Conservation (phyloP, 2,329 filamentous ascomycete species). For the Aspergillus pseudoviridinutans region DNA sequence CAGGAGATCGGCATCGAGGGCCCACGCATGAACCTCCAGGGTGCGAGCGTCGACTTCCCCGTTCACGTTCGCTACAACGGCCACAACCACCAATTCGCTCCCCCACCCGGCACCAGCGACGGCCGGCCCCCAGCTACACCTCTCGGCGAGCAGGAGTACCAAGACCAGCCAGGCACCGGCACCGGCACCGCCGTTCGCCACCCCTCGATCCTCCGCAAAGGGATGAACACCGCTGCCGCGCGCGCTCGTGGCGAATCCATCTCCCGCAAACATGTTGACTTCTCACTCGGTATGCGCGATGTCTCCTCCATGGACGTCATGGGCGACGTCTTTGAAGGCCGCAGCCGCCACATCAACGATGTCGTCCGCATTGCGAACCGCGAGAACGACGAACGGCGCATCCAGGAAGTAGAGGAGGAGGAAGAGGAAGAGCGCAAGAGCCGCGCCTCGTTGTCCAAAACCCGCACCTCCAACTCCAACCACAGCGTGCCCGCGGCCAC, state of each 20-base stretch:
- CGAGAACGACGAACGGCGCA: constrained; percentile 36
- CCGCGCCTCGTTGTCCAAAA: constrained; percentile 21
- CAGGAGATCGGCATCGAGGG: constrained; percentile 80
- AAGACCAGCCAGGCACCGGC: constrained; percentile 30
- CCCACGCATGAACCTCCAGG: constrained; percentile 68
- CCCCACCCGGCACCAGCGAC: constrained; percentile 43
- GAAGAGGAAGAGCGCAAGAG: constrained; percentile 28
- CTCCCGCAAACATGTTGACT: constrained; percentile 63
- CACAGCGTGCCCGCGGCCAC: constrained; percentile 19
- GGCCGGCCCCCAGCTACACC: constrained; percentile 38
- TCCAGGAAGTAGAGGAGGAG: constrained; percentile 32
- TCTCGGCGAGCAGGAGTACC: constrained; percentile 14
- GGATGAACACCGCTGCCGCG: constrained; percentile 38
- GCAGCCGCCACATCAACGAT: constrained; percentile 39
- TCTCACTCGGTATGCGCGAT: constrained; percentile 64
- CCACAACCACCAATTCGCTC: constrained; percentile 41
- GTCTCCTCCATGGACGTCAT: constrained; percentile 56
- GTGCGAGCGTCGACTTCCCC: constrained; percentile 63
- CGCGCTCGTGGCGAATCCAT: constrained; percentile 56
- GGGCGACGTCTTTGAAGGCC: constrained; percentile 63
- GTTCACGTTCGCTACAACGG: constrained; percentile 57
- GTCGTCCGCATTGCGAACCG: constrained; percentile 38
- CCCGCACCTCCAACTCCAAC: constrained; percentile 20
- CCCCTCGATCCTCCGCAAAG: constrained; percentile 54
- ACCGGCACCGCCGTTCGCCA: constrained; percentile 24